phyloP scores from a whole-genome alignment of 2,329 filamentous ascomycete genomes.

The Arthrobotrys megalospora region DNA sequence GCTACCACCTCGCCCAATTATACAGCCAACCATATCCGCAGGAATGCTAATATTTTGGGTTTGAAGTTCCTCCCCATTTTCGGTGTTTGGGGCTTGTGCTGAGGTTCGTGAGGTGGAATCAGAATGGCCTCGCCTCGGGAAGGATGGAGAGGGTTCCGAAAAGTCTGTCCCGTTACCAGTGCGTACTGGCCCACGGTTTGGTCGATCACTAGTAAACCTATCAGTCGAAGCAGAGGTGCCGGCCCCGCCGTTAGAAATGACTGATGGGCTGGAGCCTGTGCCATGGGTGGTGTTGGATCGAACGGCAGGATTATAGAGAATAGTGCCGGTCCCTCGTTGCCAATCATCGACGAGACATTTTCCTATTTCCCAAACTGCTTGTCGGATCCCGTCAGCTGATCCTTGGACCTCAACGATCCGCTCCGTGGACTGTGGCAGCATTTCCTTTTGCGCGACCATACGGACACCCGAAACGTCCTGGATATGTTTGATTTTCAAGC shows the following conservation, averaged over 20 bases:
- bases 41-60: slow-evolving; percentile 99
- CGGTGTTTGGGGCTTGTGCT: slow-evolving; percentile 71
- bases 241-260: slow-evolving; percentile 68
- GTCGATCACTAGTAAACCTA: slow-evolving; percentile 68
- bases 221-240: slow-evolving; percentile 69
- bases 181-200: slow-evolving; percentile 80
- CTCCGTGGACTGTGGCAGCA: slow-evolving; percentile 98
- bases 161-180: slow-evolving; percentile 98
- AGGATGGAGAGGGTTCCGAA: slow-evolving; percentile 75
- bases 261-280: slow-evolving; percentile 67
- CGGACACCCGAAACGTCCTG: slow-evolving; percentile 96
- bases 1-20: slow-evolving; percentile 92
- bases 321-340: slow-evolving; percentile 95
- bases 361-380: slow-evolving; percentile 97
- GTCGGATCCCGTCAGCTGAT: slow-evolving; percentile 93
- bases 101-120: slow-evolving; percentile 85
- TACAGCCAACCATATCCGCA: slow-evolving; percentile 99
- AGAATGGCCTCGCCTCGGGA: slow-evolving; percentile 71
- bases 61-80: slow-evolving; percentile 97
- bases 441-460: slow-evolving; percentile 99
- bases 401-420: slow-evolving; percentile 97
- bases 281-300: slow-evolving; percentile 80
- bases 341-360: slow-evolving; percentile 98
- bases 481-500: slow-evolving; percentile 99
- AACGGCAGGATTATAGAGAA: slow-evolving; percentile 96